Evolutionary conservation across 352 stramenopile genomes (phyloP), one percentile per base, ranked within the genome.

Genomic region (Globisporangium abappressorium): DNA sequence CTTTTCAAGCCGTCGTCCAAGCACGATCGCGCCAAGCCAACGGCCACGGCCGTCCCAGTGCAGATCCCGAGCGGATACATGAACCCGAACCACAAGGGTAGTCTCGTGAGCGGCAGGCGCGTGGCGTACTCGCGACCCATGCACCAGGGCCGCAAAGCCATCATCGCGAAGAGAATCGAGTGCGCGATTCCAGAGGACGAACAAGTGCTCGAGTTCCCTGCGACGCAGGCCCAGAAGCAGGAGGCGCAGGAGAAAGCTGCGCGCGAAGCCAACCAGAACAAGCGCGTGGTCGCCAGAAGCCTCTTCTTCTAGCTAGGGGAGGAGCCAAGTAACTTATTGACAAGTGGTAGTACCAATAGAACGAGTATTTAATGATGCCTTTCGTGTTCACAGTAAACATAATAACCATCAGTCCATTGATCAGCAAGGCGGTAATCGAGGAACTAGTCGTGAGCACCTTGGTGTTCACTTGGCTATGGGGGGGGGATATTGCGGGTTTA

Each of bases 51-150:
- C 34, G 28, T 57, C 26, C 53, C 54, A 7, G 64, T 69, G n/a
- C 54, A 69, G 41, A 57, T 69, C 20, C 64, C 64, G 46, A n/a
- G n/a, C 14, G 64, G 18, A 9, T 69, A 69, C 43, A 49, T 15
- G 43, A 69, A 64, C 43, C 43, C 54, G 8, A 38, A 57, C 9
- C 64, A 69, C 64, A 58, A 57, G 20, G 64, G 56, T 33, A 49
- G 38, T 5, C 38, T 69, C 30, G 64, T 69, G 5, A 69, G 64
- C 30, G 64, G 64, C 36, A 54, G 49, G 55, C 64, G 64, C n/a
- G 64, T 69, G 26, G 36, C 64, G 38, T 69, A 69, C 24, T 69
- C 64, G 15, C 30, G 64, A 7, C 18, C 24, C 26, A 69, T 69
- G 64, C 64, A 69, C n/a, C 54, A 64, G 24, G 56, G 56, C n/a